Evolutionary conservation across 352 stramenopile genomes (phyloP).

Genomic region (Globisporangium rhizosaccharum): DNA sequence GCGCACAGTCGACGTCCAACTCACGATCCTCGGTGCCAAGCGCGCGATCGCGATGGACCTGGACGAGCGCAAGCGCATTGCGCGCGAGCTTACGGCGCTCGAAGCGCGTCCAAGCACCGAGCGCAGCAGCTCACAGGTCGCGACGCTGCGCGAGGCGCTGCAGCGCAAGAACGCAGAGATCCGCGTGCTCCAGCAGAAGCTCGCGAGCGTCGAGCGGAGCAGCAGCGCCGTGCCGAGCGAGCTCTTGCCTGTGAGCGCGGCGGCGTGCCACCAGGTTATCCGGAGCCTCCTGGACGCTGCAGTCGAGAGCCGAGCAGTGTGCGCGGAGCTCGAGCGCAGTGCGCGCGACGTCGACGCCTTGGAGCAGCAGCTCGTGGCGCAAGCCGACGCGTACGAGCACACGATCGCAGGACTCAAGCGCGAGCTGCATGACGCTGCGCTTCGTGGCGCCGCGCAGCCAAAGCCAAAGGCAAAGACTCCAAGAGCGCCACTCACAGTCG

Average conservation of each 20-base stretch:
- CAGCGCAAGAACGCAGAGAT: conserved; percentile 53
- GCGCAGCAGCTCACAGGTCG: conserved; percentile 19
- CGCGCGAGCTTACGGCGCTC: conserved; percentile 28
- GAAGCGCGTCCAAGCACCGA: conserved; percentile 12
- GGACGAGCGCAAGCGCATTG: conserved; percentile 46
- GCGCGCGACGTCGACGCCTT: conserved; percentile 25
- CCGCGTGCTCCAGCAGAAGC: conserved; percentile 53
- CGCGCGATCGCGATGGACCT: conserved; percentile 44
- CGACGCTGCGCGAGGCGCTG: conserved; percentile 29
- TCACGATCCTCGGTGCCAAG: conserved; percentile 43
- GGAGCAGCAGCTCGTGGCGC: conserved; percentile 26
- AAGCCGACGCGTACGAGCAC: conserved; percentile 21
- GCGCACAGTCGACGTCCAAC: conserved; percentile 36
- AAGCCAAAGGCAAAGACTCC: conserved; percentile 26
- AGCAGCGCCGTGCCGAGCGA: conserved; percentile 23
- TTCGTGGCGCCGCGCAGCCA: conserved; percentile 11
- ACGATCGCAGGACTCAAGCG: conserved; percentile 18
- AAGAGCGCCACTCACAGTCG: background rate
- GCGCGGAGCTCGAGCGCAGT: conserved; percentile 29
- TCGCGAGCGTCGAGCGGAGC: conserved; percentile 48
- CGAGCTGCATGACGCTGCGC: conserved; percentile 14
- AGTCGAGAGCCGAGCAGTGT: conserved; percentile 29
- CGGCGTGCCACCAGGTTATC: conserved; percentile 52
- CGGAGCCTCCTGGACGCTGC: conserved; percentile 36
- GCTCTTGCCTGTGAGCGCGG: conserved; percentile 35